Evolutionary conservation across 345 rosid species (phyloP), one percentile per base, ranked within the genome.

Genomic region (Eucalyptus pumila): DNA sequence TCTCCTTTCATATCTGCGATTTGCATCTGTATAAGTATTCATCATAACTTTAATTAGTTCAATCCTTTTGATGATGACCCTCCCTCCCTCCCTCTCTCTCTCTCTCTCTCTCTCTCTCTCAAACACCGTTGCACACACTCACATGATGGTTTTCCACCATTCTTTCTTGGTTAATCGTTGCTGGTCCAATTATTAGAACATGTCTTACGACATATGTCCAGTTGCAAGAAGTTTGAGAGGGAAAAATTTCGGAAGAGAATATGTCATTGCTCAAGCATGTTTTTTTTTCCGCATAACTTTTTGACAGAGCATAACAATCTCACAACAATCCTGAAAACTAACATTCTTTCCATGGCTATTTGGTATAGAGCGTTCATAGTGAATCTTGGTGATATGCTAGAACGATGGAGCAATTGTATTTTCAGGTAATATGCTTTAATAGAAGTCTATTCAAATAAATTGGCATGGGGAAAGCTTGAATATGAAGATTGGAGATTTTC

Each of bases 321-420:
- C 52, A 14, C 7, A 2, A 14, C 0, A 14, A 50, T 50, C 19
- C 52, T 2, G 0, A 15, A 50, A 50, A 6, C 0, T 50, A 50
- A 50, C 52, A 15, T 50, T 44, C n/a, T 83, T 86, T 54, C 24
- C 24, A 24, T 62, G 48, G 14, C 88, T 85, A n/a, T 52, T n/a
- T 67, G 26, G 80, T 80, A 50, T 95, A 96, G 97, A 87, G 96
- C 96, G 44, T 95, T 95, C 91, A 92, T 97, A 11, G 98, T 97
- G 89, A 97, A 96, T 92, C 95, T 97, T 87, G 99, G 98, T 23
- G 98, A 96, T 86, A 95, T 97, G 99, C 91, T 97, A 91, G 98
- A 97, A 92, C 96, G 97, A 44, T 96, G 98, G 99, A 97, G 98
- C 95, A 97, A 97, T 93, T 93, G 98, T 87, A 88, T 92, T 83